Percentiles rank a stretch among this genome's conserved stretches.
Conservation (phyloP, 2,329 filamentous ascomycete genomes). For the Bipolaris cookei region DNA sequence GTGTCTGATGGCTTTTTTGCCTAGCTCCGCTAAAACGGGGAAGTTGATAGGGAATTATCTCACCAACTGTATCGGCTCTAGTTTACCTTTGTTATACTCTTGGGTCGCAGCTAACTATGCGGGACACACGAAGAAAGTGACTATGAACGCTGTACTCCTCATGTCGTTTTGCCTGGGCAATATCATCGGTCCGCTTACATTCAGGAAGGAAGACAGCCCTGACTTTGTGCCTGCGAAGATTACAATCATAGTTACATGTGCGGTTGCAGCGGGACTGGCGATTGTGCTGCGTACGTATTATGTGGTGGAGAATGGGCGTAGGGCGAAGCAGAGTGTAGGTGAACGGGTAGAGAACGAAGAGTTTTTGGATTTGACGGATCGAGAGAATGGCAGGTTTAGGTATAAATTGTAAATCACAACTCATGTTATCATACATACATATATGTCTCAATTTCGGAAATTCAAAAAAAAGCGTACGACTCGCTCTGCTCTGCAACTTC, state of each 20-base stretch:
- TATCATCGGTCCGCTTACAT: slow-evolving; percentile 53
- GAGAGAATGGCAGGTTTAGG: slow-evolving; percentile 37
- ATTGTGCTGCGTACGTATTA: slow-evolving; percentile 37
- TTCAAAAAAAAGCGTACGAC: too few relatives aligned
- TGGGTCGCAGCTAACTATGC: slow-evolving; percentile 57
- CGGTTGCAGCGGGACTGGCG: slow-evolving; percentile 52
- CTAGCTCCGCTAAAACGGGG: slow-evolving; percentile 17
- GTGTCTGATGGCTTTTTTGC: slow-evolving; percentile 32
- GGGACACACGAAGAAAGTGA: slow-evolving; percentile 57
- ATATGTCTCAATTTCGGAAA: too few relatives aligned
- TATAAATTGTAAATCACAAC: slow-evolving; percentile 21
- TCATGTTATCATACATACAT: too few relatives aligned
- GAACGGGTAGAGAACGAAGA: slow-evolving; percentile 35
- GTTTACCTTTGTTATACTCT: slow-evolving; percentile 40
- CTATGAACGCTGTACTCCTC: slow-evolving; percentile 59
- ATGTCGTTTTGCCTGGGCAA: slow-evolving; percentile 53
- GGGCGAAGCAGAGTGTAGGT: slow-evolving; percentile 23
- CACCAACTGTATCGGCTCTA: slow-evolving; percentile 52
- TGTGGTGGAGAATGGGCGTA: slow-evolving; percentile 39
- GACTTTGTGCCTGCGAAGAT: slow-evolving; percentile 56
- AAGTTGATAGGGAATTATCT: slow-evolving; percentile 51
- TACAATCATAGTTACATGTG: slow-evolving; percentile 35
- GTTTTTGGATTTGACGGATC: slow-evolving; percentile 49
- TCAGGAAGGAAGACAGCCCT: slow-evolving; percentile 45
- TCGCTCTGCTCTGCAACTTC: too few relatives aligned